Base-by-base conservation (phyloP, 352 stramenopile genomes). In the Bremia lactucae region DNA sequence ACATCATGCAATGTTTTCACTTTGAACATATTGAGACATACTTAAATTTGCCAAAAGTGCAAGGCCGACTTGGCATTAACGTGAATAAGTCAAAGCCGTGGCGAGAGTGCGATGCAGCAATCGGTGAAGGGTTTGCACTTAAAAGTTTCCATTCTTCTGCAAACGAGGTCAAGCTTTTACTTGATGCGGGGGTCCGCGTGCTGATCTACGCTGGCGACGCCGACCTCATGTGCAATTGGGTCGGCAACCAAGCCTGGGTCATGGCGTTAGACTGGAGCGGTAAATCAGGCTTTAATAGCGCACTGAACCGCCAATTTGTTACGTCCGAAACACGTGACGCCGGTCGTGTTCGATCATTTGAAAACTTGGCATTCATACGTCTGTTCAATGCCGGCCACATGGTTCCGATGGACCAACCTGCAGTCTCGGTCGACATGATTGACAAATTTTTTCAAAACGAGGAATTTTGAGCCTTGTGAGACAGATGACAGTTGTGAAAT, bases 151-250 rank as follows among this genome's bases (percentile, higher is more conserved):
- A n/a, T n/a, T n/a, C n/a, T n/a, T n/a, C n/a, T n/a, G n/a, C n/a
- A n/a, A n/a, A n/a, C n/a, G n/a, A n/a, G n/a, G 68, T 98, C 11
- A 72, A 77, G 19, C 64, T 93, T 23, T 49, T 98, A 39, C 61
- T 98, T 13, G 43, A 83, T 23, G 65, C 55, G 15, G 49, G 35
- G 11, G 46, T 83, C 3, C 72, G 72, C 3, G 88, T 96, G 5
- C 67, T 98, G 9, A 88, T 98, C 36, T 98, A 98, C 71, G 84
- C 86, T 8, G 95, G 95, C 31, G 95, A 98, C 59, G 71, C 87
- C 18, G 71, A 83, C 44, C 68, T 97, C 46, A 89, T 97, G 38
- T 97, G 87, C 67, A 98, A 98, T 53, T 98, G 95, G 71, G 53
- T 97, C 23, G 94, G 93, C 15, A 96, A 96, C 54, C 45, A 92